Evolutionary conservation across 306 rosid genomes (phyloP).

Genomic region (Castanea crenata): DNA sequence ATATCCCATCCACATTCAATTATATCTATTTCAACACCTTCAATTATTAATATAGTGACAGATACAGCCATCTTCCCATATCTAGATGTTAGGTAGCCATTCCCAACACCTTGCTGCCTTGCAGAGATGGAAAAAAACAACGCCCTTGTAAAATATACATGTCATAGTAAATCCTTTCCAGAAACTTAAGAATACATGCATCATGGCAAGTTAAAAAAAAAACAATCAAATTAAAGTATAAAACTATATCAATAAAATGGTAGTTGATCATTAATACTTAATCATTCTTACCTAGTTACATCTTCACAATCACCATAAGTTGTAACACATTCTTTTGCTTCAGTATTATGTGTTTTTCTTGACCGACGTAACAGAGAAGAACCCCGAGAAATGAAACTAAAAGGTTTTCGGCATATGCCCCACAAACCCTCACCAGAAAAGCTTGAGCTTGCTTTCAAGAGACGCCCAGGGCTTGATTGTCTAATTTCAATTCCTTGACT

Average conservation of each 20-base stretch:
- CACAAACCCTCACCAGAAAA: conserved; percentile 32
- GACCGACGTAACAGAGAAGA: conserved; percentile 50
- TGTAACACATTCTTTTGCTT: conserved; percentile 48
- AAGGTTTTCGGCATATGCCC: conserved; percentile 40
- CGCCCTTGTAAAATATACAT: background rate
- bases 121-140: background rate
- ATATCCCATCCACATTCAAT: background rate
- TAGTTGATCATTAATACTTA: background rate
- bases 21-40: background rate
- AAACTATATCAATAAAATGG: background rate
- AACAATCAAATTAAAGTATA: background rate
- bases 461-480: conserved; percentile 36
- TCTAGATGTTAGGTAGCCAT: background rate
- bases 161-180: background rate
- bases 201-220: background rate
- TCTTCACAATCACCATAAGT: conserved; percentile 57
- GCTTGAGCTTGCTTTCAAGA: conserved; percentile 29
- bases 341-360: conserved; percentile 53
- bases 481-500: conserved; percentile 39
- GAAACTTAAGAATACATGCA: background rate
- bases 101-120: background rate
- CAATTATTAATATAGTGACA: background rate
- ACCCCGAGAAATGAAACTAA: conserved; percentile 46
- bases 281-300: conserved; percentile 45
- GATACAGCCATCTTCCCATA: background rate